Evolutionary conservation across 257 asterid genomes (phyloP), one percentile per base, ranked within the genome.

Genomic region (Solanum gandarillasii): DNA sequence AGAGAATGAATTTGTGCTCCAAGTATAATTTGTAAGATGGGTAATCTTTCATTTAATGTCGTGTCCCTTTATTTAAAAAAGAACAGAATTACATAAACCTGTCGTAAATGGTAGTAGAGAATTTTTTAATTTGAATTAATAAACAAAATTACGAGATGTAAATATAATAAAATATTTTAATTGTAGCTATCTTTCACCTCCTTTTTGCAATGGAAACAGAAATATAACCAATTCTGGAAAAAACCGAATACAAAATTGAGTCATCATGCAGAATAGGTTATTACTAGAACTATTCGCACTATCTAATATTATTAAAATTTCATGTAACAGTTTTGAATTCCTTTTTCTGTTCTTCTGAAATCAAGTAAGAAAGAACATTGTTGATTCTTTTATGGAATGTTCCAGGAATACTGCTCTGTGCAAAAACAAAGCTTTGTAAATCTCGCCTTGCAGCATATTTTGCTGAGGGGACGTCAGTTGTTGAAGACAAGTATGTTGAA

Each of bases 391-490:
- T 36, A 25, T 83, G 48, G 88, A 81, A 88, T 76, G 88, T 43
- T 89, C 68, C 89, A 97, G 99, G 99, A 86, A 87, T 97, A 89
- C 91, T 97, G 89, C 99, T 97, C 88, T 97, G 99, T 93, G 99
- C 99, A 74, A 97, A 96, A 90, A 94, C 98, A 71, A 94, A 94
- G 92, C 90, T 87, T 5, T 95, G 98, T 4, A 97, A 96, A 93
- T 93, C 98, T 89, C 89, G 93, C 90, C 96, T 97, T 86, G 95
- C 99, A 60, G 94, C 98, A 32, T 92, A 91, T 91, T 97, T 97
- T 36, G 98, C 99, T 71, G 98, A 95, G 87, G 99, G 98, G 87
- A 95, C 99, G 46, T 95, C 99, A 76, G 87, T 85, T 91, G 92
- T 95, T 82, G 91, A 90, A 87, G 87, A 89, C 83, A 88, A 89